Conservation (phyloP, 768 basidiomycete species). For the Leucogyrophana mollusca region DNA sequence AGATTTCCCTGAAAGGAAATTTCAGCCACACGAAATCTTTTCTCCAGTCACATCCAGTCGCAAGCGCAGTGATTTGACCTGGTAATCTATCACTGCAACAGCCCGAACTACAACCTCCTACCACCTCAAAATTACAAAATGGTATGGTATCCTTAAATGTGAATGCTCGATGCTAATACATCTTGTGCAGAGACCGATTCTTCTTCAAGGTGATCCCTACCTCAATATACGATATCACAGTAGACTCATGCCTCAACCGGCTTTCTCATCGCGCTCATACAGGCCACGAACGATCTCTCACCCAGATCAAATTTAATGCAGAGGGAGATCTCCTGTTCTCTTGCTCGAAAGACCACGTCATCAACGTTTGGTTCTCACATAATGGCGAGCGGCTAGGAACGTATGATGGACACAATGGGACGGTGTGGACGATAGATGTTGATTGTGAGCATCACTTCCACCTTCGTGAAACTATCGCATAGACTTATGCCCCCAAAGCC, state of each 20-base stretch:
- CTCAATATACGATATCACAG: neutral
- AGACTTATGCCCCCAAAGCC: constrained; percentile 40
- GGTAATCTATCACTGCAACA: no score
- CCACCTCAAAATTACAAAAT: no score
- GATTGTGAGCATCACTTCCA: constrained; percentile 66
- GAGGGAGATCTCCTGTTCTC: constrained; percentile 97
- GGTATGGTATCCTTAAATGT: neutral
- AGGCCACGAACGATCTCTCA: constrained; percentile 97
- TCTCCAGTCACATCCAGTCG: constrained; percentile 3
- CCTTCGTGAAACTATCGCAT: neutral
- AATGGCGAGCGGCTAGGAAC: constrained; percentile 98
- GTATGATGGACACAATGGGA: constrained; percentile 93
- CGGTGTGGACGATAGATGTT: constrained; percentile 95
- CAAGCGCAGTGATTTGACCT: no score
- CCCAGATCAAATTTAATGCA: constrained; percentile 95
- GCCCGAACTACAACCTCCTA: no score
- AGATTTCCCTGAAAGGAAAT: constrained; percentile 21
- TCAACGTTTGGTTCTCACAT: constrained; percentile 97
- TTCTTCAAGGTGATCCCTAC: constrained; percentile 59
- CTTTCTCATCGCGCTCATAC: no score
- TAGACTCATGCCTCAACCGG: constrained; percentile 11
- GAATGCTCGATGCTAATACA: neutral
- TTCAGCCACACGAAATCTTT: constrained; percentile 14
- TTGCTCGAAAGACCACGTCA: constrained; percentile 91
- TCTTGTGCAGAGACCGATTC: constrained; percentile 60